Evolutionary conservation across 345 rosid genomes (phyloP).

Genomic region (Aegle marmelos): DNA sequence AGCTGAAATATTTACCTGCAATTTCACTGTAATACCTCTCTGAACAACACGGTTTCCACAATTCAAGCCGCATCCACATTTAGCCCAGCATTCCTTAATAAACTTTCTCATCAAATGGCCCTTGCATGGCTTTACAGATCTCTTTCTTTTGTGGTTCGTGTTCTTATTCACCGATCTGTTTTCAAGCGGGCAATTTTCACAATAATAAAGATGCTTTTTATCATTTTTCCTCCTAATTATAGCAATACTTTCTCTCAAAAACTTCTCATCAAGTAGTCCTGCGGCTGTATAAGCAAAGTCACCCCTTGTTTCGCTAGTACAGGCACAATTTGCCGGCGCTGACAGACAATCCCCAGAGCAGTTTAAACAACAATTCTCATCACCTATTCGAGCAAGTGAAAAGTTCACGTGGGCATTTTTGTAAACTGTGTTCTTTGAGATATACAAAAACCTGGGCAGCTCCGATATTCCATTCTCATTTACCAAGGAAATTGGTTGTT

Average conservation of each 20-base stretch:
- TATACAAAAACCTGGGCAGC: conserved; percentile 32
- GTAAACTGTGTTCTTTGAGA: conserved; percentile 21
- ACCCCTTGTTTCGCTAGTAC: conserved; percentile 39
- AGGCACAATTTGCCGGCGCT: conserved; percentile 21
- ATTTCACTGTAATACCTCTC: conserved; percentile 30
- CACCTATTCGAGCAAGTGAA: conserved; percentile 34
- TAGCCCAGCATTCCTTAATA: conserved; percentile 46
- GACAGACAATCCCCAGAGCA: conserved; percentile 33
- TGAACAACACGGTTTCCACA: conserved; percentile 46
- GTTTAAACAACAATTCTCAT: conserved; percentile 26
- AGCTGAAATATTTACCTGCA: conserved; percentile 29
- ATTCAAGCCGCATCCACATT: conserved; percentile 34
- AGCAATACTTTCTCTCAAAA: conserved; percentile 14
- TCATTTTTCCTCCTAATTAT: conserved; percentile 6
- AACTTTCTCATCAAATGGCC: conserved; percentile 34
- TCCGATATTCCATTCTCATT: conserved; percentile 2
- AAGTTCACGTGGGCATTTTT: conserved; percentile 28
- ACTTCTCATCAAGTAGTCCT: conserved; percentile 26
- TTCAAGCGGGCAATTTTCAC: conserved; percentile 34
- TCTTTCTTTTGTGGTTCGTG: conserved; percentile 14
- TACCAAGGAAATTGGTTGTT: conserved; percentile 7
- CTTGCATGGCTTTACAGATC: conserved; percentile 16
- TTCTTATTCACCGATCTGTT: neutral
- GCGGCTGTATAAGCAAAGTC: conserved; percentile 29
- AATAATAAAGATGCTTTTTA: conserved; percentile 9